Base-by-base conservation (phyloP, 805 yeast genomes). In the Lachancea thermotolerans region DNA sequence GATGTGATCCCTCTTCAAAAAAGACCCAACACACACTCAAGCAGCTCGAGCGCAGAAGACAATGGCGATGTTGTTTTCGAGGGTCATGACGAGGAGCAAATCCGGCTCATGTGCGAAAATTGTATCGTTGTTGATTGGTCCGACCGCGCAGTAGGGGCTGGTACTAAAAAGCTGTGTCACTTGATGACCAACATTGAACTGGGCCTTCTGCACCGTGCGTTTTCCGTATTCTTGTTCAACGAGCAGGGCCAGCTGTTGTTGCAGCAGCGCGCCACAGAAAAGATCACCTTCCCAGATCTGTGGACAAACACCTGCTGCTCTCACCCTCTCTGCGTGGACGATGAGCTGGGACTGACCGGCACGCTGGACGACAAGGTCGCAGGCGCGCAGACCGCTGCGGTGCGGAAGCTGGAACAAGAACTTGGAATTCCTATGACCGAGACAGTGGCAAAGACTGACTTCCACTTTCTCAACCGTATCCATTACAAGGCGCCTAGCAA, bases 241-340 rank as follows among this genome's bases (percentile, higher is more conserved):
- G 77, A 77, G 17, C 78, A 85, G 37, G 80, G 81, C 48, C 75
- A 84, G 66, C 74, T 93, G 50, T 73, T 93, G 47, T 72, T 93
- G 54, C 99, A 93, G 69, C 97, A 91, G 69, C 80, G 99, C 56
- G 98, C 99, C 0, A 80, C 81, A 41, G 98, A 93, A 64, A 93
- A 93, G 66, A 93, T 93, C 69, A 93, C 99, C 1, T 93, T 93
- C 67, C 95, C 98, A 0, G 80, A 80, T 47, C 81, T 90, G 83
- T 93, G 99, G 99, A 93, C 99, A 21, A 93, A 93, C 65, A 93
- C 99, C 1, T 93, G 99, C 68, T 93, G 99, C 66, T 90, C 98
- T 1, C 99, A 93, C 64, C 99, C 99, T 9, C 72, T 93, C 43
- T 88, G 96, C 44, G 78, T 88, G 31, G 75, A 81, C 33, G 70